Percentiles rank a stretch among this genome's conserved stretches.
Conservation (phyloP, 1,284 basidiomycete species). For the Abortiporus biennis region DNA sequence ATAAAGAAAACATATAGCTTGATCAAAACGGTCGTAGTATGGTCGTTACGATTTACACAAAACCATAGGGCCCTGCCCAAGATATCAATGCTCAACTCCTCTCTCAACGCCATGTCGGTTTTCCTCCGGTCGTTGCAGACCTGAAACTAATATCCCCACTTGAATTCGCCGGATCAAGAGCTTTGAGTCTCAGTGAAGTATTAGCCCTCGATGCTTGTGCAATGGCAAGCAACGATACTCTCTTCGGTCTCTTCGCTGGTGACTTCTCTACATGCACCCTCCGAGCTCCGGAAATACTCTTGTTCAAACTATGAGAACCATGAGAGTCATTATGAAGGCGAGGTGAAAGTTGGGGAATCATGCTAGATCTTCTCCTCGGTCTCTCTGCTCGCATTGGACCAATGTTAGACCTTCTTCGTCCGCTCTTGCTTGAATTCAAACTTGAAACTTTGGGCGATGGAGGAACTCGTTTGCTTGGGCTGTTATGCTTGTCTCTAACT, state of each 20-base stretch:
- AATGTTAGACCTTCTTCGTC: slow-evolving; percentile 64
- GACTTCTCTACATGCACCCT: slow-evolving; percentile 34
- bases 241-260: slow-evolving; percentile 58
- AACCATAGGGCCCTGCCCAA: slow-evolving; percentile 6
- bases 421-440: slow-evolving; percentile 27
- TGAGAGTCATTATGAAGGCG: slow-evolving; percentile 18
- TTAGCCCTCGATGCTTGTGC: slow-evolving; percentile 27
- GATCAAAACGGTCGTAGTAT: slow-evolving; percentile 2
- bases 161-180: slow-evolving; percentile 41
- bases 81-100: background rate
- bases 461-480: slow-evolving; percentile 43
- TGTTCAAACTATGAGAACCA: slow-evolving; percentile 13
- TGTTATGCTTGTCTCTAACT: slow-evolving; percentile 34
- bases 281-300: slow-evolving; percentile 19
- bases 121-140: slow-evolving; percentile 14
- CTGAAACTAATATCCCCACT: slow-evolving; percentile 46
- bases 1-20: slow-evolving; percentile 12
- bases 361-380: slow-evolving; percentile 63
- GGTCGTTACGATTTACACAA: slow-evolving; percentile 3
- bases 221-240: slow-evolving; percentile 47
- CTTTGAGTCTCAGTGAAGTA: slow-evolving; percentile 25
- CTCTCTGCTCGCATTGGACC: slow-evolving; percentile 69
- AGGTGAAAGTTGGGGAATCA: slow-evolving; percentile 63
- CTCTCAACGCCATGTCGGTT: slow-evolving; percentile 14
- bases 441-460: slow-evolving; percentile 35